Evolutionary conservation across 129 eudicot species (phyloP).

Genomic region (Artemisia argyi): DNA sequence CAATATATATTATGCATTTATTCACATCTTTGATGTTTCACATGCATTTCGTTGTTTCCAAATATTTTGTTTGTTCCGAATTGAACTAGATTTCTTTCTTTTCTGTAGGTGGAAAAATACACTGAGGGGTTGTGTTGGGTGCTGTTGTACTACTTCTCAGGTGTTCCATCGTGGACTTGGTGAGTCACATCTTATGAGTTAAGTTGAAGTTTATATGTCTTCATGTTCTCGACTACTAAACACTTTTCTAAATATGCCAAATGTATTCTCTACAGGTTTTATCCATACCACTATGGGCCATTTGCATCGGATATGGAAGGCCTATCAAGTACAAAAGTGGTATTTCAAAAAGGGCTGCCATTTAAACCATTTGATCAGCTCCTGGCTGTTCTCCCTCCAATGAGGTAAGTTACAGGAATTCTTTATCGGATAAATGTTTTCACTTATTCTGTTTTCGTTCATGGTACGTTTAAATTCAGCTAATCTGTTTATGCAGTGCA

Average conservation of each 20-base stretch:
- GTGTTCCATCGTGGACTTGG: constrained; percentile 75
- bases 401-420: constrained; percentile 33
- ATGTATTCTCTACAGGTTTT: constrained; percentile 38
- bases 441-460: background rate
- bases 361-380: constrained; percentile 70
- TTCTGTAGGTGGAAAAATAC: constrained; percentile 50
- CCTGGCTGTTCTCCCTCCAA: constrained; percentile 68
- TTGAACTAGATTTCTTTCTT: background rate
- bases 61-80: background rate
- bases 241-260: background rate
- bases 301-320: constrained; percentile 76
- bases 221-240: background rate
- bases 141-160: constrained; percentile 52
- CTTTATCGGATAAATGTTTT: background rate
- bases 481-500: constrained; percentile 35
- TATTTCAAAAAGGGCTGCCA: constrained; percentile 52
- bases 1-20: background rate
- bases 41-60: background rate
- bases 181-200: constrained; percentile 20
- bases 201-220: background rate
- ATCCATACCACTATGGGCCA: constrained; percentile 60
- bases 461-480: background rate
- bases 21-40: background rate
- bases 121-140: constrained; percentile 74
- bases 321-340: constrained; percentile 31